A percentile compares a stretch with the other conserved stretches of the same genome.
Evolutionary conservation across 352 stramenopile species (phyloP).

Genomic region (Phytophthora litchii): DNA sequence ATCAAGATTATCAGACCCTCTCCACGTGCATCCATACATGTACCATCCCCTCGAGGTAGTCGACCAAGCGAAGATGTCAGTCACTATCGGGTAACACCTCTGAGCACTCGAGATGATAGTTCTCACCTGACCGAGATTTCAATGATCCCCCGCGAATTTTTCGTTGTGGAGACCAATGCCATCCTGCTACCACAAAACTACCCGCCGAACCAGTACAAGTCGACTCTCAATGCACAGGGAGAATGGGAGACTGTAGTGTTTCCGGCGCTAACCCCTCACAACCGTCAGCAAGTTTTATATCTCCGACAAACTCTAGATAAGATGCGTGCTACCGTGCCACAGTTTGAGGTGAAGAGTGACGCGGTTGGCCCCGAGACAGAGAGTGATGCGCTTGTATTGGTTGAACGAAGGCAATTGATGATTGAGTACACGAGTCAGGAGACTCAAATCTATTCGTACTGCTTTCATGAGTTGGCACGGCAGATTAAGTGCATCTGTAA

Average conservation of each 20-base stretch:
- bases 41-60: constrained; percentile 13
- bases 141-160: constrained; percentile 79
- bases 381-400: constrained; percentile 1
- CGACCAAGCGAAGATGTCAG: constrained; percentile 1
- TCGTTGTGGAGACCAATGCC: constrained; percentile 74
- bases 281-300: constrained; percentile 72
- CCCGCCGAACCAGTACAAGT: constrained; percentile 64
- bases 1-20: constrained; percentile 30
- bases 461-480: constrained; percentile 75
- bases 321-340: constrained; percentile 43
- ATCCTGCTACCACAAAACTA: constrained; percentile 60
- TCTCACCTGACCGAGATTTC: constrained; percentile 35
- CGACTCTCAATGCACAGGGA: constrained; percentile 41
- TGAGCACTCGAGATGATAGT: not conserved
- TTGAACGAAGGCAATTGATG: constrained; percentile 29
- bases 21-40: constrained; percentile 19
- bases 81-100: not conserved
- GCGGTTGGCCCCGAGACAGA: constrained; percentile 8
- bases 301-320: constrained; percentile 65
- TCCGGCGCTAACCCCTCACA: constrained; percentile 64
- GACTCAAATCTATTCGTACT: constrained; percentile 69
- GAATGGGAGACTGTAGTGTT: constrained; percentile 82
- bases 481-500: constrained; percentile 81
- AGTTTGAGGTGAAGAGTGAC: constrained; percentile 19
- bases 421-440: constrained; percentile 63